Evolutionary conservation across 106 monocot genomes (phyloP).

Genomic region (Triglochin maritima): DNA sequence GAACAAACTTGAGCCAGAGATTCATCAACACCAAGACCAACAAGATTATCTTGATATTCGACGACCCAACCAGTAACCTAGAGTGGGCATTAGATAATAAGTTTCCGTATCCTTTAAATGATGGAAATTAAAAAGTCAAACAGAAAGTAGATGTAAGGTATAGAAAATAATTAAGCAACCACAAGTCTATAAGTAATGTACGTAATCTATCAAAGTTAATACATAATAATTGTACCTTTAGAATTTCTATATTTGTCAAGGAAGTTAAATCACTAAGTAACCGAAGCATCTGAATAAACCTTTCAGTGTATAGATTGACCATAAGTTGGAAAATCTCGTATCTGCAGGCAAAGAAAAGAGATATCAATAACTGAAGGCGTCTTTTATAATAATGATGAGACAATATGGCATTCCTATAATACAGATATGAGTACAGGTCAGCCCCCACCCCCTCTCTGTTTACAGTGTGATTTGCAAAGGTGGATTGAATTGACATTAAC

Average conservation of each 20-base stretch:
- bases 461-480: no score
- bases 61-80: slow-evolving; percentile 99
- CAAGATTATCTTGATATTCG: slow-evolving; percentile 88
- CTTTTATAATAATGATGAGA: no score
- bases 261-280: slow-evolving; percentile 79
- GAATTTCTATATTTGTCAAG: slow-evolving; percentile 86
- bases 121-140: no score
- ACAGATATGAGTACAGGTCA: no score
- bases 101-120: background rate
- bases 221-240: slow-evolving; percentile 46
- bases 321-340: slow-evolving; percentile 99
- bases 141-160: no score
- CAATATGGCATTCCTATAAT: no score
- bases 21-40: slow-evolving; percentile 95
- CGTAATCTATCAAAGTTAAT: no score
- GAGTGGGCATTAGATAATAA: background rate
- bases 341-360: slow-evolving; percentile 34
- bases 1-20: slow-evolving; percentile 99
- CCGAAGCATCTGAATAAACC: slow-evolving; percentile 98
- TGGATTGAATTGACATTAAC: no score
- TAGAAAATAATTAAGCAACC: no score
- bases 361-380: background rate
- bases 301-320: slow-evolving; percentile 98
- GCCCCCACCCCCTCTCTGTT: no score
- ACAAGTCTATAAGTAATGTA: no score